Conservation (phyloP, 148 eudicot species). For the Rhododendron ferrugineum region DNA sequence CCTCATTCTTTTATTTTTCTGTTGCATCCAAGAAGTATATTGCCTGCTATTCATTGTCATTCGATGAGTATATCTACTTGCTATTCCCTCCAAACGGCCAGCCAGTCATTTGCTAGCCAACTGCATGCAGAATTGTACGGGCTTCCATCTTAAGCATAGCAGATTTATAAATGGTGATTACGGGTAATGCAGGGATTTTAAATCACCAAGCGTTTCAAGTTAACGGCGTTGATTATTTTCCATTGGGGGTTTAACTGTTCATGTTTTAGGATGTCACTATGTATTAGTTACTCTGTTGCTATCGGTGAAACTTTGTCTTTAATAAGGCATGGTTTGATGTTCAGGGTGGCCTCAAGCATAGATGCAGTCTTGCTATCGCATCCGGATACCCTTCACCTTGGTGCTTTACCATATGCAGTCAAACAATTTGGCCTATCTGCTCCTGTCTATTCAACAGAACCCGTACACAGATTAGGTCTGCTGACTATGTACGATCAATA, state of each 20-base stretch:
- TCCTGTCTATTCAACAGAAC: constrained; percentile 86
- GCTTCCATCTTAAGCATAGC: not conserved
- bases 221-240: not conserved
- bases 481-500: constrained; percentile 94
- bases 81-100: not conserved
- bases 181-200: not conserved
- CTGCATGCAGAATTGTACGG: not conserved
- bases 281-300: not conserved
- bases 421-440: constrained; percentile 73
- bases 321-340: constrained; percentile 3
- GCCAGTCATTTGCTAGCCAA: not conserved
- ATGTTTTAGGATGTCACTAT: not conserved
- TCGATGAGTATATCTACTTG: not conserved
- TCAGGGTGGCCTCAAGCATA: constrained; percentile 80
- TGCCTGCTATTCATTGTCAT: not conserved
- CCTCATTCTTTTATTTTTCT: not conserved
- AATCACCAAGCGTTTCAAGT: not conserved
- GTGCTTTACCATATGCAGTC: constrained; percentile 93
- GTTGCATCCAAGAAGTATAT: not conserved
- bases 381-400: constrained; percentile 86
- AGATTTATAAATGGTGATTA: not conserved
- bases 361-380: constrained; percentile 91
- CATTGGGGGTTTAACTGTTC: not conserved
- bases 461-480: constrained; percentile 82
- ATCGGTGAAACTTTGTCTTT: not conserved